Base-by-base conservation (phyloP, 495 filamentous ascomycete species). In the Neurospora sp. region DNA sequence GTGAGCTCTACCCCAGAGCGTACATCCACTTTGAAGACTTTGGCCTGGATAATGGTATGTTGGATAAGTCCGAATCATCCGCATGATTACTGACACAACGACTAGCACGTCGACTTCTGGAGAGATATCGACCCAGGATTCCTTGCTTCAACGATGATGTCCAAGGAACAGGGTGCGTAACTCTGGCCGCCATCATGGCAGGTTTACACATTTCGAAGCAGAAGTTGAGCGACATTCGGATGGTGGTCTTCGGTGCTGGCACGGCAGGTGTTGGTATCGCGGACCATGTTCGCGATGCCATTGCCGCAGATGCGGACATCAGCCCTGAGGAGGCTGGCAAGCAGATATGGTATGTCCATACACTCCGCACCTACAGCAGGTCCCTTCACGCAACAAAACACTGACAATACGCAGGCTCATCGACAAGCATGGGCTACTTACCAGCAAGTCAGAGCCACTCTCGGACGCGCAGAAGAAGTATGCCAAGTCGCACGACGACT, bases 131-230 rank as follows among this genome's bases (percentile, higher is more conserved):
- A 6, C 83, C 89, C 0, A 73, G 91, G 27, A 89, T 96, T 7
- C 84, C 94, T 0, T 97, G 93, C 79, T 96, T 97, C 85, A 97
- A 97, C 73, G 94, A 97, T 70, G 94, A 97, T 81, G 90, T 97
- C 1, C 94, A 97, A 79, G 94, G 94, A 3, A 97, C 94, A 1
- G 94, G 94, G 0, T 93, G 91, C 42, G 93, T 97, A 3, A 96
- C 94, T 0, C 83, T 97, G 4, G 94, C 93, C 0, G 93, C 91
- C 0, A 90, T 97, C 73, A 88, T 92, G 81, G 87, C 92, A 1
- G 93, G 85, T 3, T 81, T 93, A 14, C 87, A 93, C 70, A 88
- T 96, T 20, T 88, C 87, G 70, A 86, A 91, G 6, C 79, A 91
- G 69, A 88, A 90, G 71, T 79, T 95, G 38, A 81, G 81, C 40